A percentile compares a stretch with the other conserved stretches of the same genome.
Conservation (phyloP, 202 grass and related monocot genomes). For the Carex arenaria region DNA sequence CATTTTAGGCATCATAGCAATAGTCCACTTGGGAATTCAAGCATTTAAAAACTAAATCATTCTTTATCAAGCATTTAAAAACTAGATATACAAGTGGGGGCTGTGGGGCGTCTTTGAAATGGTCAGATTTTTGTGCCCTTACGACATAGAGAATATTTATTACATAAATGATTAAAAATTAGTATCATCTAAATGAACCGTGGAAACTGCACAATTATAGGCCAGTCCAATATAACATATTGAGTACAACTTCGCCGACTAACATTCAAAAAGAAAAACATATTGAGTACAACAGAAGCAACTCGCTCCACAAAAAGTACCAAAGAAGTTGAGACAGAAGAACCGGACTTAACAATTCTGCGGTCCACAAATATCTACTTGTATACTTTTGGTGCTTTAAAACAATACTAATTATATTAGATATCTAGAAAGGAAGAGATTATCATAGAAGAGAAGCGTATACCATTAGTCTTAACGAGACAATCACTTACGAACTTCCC, state of each 20-base stretch:
- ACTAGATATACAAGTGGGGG: neutral
- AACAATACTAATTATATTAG: neutral
- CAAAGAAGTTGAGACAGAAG: neutral
- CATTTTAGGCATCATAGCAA: neutral
- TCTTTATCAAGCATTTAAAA: neutral
- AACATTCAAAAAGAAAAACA: neutral
- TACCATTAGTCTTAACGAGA: constrained; percentile 39
- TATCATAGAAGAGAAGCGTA: too few species aligned
- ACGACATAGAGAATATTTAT: neutral
- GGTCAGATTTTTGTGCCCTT: neutral
- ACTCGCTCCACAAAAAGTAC: neutral
- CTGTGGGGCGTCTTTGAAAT: neutral
- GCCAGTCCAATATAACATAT: neutral
- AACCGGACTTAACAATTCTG: neutral
- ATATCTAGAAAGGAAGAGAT: neutral
- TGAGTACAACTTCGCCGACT: neutral
- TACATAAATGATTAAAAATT: neutral
- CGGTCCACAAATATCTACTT: neutral
- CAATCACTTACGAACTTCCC: constrained; percentile 43
- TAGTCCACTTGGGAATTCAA: neutral
- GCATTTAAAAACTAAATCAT: neutral
- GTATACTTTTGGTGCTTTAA: too few species aligned
- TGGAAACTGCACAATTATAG: neutral
- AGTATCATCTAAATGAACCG: neutral
- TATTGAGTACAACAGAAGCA: neutral